Conservation (phyloP, 257 asterid genomes). For the Capsicum rhomboideum region DNA sequence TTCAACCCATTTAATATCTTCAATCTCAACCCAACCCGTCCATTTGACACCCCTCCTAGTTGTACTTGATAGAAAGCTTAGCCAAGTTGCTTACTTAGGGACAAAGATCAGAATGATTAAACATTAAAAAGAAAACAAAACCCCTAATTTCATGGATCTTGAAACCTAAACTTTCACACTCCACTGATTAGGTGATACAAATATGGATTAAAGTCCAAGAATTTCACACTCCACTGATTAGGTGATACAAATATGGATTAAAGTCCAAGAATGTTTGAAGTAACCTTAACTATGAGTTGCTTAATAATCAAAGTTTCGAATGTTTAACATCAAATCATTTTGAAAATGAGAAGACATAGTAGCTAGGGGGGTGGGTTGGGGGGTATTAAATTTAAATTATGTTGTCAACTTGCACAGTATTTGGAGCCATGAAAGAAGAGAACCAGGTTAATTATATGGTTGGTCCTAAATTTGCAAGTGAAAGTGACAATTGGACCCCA, state of each 20-base stretch:
- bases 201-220: neutral
- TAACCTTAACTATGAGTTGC: neutral
- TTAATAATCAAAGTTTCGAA: neutral
- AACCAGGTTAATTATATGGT: slow-evolving; percentile 3
- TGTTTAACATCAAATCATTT: neutral
- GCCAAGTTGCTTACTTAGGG: no score
- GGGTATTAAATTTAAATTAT: neutral
- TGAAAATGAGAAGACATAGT: neutral
- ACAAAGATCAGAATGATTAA: neutral
- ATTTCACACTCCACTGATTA: neutral
- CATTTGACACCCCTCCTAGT: no score
- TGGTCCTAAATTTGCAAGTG: slow-evolving; percentile 8
- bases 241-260: neutral
- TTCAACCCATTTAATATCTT: no score
- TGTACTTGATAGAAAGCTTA: no score
- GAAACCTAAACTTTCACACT: neutral
- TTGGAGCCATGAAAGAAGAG: slow-evolving; percentile 2
- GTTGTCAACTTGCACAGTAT: slow-evolving; percentile 7
- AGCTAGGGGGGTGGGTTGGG: neutral
- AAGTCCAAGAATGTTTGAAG: neutral
- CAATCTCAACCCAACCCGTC: no score
- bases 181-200: neutral
- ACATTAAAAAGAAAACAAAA: neutral
- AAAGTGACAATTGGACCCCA: slow-evolving; percentile 7
- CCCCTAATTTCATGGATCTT: neutral